Base-by-base conservation (phyloP, 148 eudicot genomes). In the Rhododendron mucronatum region DNA sequence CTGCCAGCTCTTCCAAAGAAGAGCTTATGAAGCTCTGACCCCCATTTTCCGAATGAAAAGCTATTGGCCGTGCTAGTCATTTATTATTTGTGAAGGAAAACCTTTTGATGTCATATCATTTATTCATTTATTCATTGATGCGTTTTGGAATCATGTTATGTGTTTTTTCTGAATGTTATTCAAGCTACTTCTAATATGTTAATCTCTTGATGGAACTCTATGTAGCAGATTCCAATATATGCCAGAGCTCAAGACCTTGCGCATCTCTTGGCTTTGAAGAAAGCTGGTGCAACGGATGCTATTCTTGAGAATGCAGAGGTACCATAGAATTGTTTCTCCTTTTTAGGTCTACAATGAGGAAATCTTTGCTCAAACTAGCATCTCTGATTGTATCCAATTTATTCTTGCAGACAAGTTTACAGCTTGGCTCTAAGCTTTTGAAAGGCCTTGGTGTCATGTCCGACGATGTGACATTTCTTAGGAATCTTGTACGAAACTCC, bases 271-370 rank as follows among this genome's bases (percentile, higher is more conserved):
- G 98, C 94, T 30, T 92, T 97, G 89, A 97, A 97, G 91, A 93
- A 95, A 91, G 92, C 92, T 59, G 99, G 99, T 85, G 98, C 96
- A 48, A 95, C 98, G 57, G 98, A 95, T 91, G 99, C 98, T 83
- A 92, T 94, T 89, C 94, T 97, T 63, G 98, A 97, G 90, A 97
- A 94, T 89, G 93, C 99, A 55, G 98, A 97, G 98, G 99, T 95
- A 92, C 80, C 26, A 44, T 26, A 35, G 39, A 50, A 55, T 61
- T 82, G 21, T 11, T 69, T 48, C 67, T 51, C 44, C 69, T 86
- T 82, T 75, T 80, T n/a, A 18, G 28, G 41, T 61, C 57, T 81
- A 67, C 20, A 80, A 51, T 71, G 53, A 67, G 83, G 30, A 10
- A 0, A 37, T 55, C 69, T 37, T 65, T 81, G 77, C 48, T 50